These are phyloP conservation scores for Corchorus olitorius DNA, from an alignment of 345 rosid species.

Conservation along the genomic window DNA sequence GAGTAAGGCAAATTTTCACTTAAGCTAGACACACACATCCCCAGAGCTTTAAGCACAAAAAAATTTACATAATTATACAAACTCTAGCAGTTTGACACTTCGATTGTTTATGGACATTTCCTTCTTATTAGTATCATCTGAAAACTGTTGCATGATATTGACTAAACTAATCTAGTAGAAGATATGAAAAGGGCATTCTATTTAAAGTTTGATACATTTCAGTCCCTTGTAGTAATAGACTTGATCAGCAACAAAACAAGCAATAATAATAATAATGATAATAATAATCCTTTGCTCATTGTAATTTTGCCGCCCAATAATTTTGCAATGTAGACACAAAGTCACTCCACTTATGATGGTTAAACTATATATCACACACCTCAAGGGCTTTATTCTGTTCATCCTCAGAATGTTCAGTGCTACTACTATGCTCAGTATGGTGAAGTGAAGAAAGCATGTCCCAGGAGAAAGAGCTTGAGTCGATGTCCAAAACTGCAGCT, in stretches of 20 bases:
- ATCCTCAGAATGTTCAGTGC: constrained; percentile 84
- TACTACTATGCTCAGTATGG: constrained; percentile 89
- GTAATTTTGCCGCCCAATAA: not conserved
- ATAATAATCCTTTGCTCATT: not conserved
- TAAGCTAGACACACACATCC: not conserved
- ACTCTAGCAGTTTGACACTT: constrained; percentile 7
- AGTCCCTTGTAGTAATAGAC: not conserved
- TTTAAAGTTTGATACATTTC: not conserved
- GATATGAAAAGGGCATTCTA: not conserved
- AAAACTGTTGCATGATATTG: constrained; percentile 1
- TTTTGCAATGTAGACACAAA: not conserved
- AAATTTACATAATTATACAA: not conserved
- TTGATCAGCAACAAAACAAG: not conserved
- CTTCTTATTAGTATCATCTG: constrained; percentile 3
- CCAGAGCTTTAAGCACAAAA: not conserved
- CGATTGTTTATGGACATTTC: not conserved
- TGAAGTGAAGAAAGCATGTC: constrained; percentile 93
- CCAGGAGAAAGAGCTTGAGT: constrained; percentile 77
- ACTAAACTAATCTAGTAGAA: not conserved
- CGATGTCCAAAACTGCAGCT: constrained; percentile 70
- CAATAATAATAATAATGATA: not conserved
- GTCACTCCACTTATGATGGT: constrained; percentile 14
- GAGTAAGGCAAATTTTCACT: not conserved
- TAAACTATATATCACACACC: constrained; percentile 43
- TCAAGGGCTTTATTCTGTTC: constrained; percentile 87